Conservation (phyloP, 2,329 filamentous ascomycete species). For the Cladosporium sp. region DNA sequence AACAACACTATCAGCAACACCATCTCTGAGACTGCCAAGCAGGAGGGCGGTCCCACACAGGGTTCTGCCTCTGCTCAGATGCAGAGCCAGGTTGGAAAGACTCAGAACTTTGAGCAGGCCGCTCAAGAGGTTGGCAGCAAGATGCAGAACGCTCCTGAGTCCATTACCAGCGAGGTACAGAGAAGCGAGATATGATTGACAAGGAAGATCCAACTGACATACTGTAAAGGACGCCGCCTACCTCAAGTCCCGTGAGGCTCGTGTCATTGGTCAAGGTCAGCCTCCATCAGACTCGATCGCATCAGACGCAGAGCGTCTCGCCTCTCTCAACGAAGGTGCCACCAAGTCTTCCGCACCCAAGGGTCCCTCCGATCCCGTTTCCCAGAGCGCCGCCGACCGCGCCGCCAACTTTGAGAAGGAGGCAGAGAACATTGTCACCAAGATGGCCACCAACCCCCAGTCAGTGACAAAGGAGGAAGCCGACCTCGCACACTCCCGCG, state of each 20-base stretch:
- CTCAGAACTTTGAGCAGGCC: conserved; percentile 32
- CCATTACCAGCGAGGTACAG: conserved; percentile 36
- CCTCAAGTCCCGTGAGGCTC: conserved; percentile 44
- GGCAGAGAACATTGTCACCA: conserved; percentile 33
- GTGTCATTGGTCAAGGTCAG: conserved; percentile 31
- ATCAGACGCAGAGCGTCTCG: conserved; percentile 43
- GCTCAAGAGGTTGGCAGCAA: conserved; percentile 32
- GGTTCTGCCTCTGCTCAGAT: conserved; percentile 37
- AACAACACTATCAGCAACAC: conserved; percentile 23
- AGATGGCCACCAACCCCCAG: conserved; percentile 37
- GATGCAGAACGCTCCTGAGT: conserved; percentile 33
- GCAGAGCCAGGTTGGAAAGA: conserved; percentile 35
- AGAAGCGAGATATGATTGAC: not conserved
- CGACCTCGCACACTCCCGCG: conserved; percentile 33
- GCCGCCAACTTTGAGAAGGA: conserved; percentile 36
- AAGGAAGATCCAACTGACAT: not conserved
- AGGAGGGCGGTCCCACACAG: conserved; percentile 35
- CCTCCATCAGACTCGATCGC: conserved; percentile 37
- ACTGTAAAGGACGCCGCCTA: conserved; percentile 40
- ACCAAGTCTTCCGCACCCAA: conserved; percentile 19
- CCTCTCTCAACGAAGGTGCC: conserved; percentile 34
- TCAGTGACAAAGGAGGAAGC: conserved; percentile 38
- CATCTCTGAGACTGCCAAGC: conserved; percentile 37
- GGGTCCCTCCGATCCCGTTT: conserved; percentile 25
- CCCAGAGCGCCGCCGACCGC: conserved; percentile 36